phyloP scores from a whole-genome alignment of 306 rosid genomes.

The Erythrophleum fordii region DNA sequence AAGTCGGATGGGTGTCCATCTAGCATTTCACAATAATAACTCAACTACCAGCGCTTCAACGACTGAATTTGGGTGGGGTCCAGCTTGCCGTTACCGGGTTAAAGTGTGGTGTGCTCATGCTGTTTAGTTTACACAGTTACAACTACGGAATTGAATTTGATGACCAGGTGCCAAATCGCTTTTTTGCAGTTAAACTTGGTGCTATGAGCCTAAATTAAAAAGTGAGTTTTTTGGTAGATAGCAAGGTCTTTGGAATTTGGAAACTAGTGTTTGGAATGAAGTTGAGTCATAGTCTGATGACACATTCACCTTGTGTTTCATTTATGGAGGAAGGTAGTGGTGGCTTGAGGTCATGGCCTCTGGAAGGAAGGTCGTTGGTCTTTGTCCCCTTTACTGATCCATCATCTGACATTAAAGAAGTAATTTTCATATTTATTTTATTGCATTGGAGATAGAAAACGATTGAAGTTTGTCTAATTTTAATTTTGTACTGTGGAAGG shows the following conservation, averaged over 20 bases:
- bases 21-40: slow-evolving; percentile 22
- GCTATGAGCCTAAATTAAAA: not conserved
- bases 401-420: not conserved
- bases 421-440: not conserved
- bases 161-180: slow-evolving; percentile 13
- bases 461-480: not conserved
- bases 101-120: slow-evolving; percentile 18
- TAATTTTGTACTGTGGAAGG: not conserved
- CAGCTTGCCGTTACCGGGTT: not conserved
- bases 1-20: not conserved
- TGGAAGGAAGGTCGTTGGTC: not conserved
- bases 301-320: not conserved
- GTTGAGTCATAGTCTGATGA: not conserved
- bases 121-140: not conserved
- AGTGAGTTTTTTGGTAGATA: not conserved
- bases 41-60: slow-evolving; percentile 1
- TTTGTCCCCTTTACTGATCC: not conserved
- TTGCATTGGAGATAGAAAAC: not conserved
- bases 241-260: slow-evolving; percentile 1
- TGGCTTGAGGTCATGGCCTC: slow-evolving; percentile 8
- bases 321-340: not conserved
- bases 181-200: slow-evolving; percentile 2
- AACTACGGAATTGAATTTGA: not conserved
- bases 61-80: slow-evolving; percentile 5
- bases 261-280: not conserved